Base-by-base conservation (phyloP, 2,329 filamentous ascomycete species). In the Ophiostoma ulmi region DNA sequence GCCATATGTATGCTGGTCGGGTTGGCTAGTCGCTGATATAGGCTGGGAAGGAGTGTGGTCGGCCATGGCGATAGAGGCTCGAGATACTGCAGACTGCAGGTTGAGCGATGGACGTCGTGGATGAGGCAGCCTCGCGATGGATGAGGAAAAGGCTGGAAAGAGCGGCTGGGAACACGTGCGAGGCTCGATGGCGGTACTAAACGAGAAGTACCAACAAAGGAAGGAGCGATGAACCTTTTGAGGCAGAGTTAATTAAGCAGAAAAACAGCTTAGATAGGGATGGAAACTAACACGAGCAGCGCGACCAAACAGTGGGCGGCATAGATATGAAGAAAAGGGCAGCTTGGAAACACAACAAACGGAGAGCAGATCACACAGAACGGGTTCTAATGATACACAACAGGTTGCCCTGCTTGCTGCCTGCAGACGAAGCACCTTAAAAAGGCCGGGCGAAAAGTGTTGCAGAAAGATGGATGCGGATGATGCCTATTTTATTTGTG, bases 1-100 rank as follows among this genome's bases (percentile, higher is more conserved):
- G 72, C 86, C 86, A 74, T 86, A 87, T 14, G 86, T 90, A 78
- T 91, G 89, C 67, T 58, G 68, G 1, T 39, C 68, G 7, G 67
- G 26, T 11, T 63, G 52, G 17, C 36, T 14, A 14, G 52, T n/a
- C 36, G 36, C 20, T 14, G 52, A 22, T 6, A 22, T 6, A 36
- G 55, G 58, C 17, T 48, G 38, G 17, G 22, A 22, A n/a, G 31
- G 38, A 17, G 39, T 13, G 52, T 10, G 5, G 55, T 22, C 35
- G 36, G 66, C 38, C 52, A 58, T 41, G 48, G 10, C 2, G 61
- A 65, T 20, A 35, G 17, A 13, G 63, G 13, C 7, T 22, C 36
- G 36, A 65, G 63, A 22, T 36, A 10, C 17, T n/a, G 52, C 26
- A 22, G 52, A 5, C 26, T n/a, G 61, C 7, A n/a, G 31, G 26